These are phyloP conservation scores for Podaxis sp. DNA, from an alignment of 768 basidiomycete species.

Conservation along the genomic window DNA sequence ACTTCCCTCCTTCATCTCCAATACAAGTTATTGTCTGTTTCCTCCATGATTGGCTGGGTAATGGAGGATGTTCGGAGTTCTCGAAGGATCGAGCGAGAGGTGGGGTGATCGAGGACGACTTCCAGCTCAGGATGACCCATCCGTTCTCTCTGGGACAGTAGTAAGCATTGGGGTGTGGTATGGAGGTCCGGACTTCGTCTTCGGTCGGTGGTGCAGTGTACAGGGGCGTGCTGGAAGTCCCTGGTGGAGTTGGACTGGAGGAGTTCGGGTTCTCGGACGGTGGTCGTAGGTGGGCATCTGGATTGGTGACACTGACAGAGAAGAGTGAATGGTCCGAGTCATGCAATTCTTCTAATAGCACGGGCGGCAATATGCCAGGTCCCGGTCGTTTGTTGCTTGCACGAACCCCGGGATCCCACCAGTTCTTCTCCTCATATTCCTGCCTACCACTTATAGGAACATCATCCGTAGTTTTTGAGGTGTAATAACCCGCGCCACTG, in stretches of 20 bases:
- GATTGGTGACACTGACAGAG: constrained; percentile 45
- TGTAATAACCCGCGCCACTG: constrained; percentile 25
- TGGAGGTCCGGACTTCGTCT: constrained; percentile 62
- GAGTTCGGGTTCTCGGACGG: constrained; percentile 15
- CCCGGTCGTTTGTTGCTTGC: constrained; percentile 56
- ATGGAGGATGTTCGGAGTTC: constrained; percentile 32
- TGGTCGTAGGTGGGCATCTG: constrained; percentile 20
- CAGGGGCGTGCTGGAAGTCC: constrained; percentile 16
- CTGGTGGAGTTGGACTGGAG: constrained; percentile 23
- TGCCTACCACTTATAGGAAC: constrained; percentile 60
- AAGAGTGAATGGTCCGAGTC: constrained; percentile 71
- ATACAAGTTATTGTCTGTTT: constrained; percentile 50
- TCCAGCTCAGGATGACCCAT: constrained; percentile 77
- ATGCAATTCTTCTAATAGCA: constrained; percentile 66
- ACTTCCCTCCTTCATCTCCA: constrained; percentile 40
- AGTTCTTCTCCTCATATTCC: constrained; percentile 57
- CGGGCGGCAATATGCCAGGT: constrained; percentile 65
- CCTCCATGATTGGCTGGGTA: constrained; percentile 58
- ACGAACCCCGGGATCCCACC: constrained; percentile 63
- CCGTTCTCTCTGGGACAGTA: constrained; percentile 82
- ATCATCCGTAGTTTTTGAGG: constrained; percentile 24
- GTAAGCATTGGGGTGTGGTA: constrained; percentile 81
- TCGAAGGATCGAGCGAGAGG: constrained; percentile 58
- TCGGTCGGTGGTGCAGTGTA: constrained; percentile 35
- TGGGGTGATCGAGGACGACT: constrained; percentile 57